Evolutionary conservation across 257 asterid species (phyloP), one percentile per base, ranked within the genome.

Genomic region (Jacaranda mimosifolia): DNA sequence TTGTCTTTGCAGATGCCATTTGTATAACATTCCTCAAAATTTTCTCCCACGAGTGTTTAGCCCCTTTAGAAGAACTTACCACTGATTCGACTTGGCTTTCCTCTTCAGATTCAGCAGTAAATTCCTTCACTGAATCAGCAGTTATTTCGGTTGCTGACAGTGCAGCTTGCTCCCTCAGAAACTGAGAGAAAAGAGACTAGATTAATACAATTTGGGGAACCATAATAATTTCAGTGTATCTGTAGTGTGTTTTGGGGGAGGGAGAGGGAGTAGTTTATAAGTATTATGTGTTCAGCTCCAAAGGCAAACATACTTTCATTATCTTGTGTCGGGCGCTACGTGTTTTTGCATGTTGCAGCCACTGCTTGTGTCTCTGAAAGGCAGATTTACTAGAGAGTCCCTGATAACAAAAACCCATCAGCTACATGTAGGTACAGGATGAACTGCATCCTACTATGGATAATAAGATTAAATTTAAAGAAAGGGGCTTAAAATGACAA

Each of bases 251-350:
- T 3, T 66, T 3, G 13, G 36, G 51, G 42, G 43, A 1, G 48
- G n/a, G 59, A 3, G 38, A 55, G 60, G 59, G 64, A 46, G 32
- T 5, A 60, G 12, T 35, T 53, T 59, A 7, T 48, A 36, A 49
- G 1, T 70, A 14, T 15, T 26, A 51, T 40, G 72, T n/a, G 75
- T 3, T 40, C 32, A 36, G 74, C 43, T 7, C 19, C 42, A 46
- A 62, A 76, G 26, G 56, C 63, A 9, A 53, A 72, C 83, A 26
- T 88, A 94, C 98, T 87, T 90, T 94, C 94, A 94, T 90, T 72
- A 94, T 94, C 86, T 94, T 94, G 91, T 94, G 97, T 4, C 96
- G 89, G 63, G 97, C 97, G 82, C 97, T 92, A 63, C 94, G 98
- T 52, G 98, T 94, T 87, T 94, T 94, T 72, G 98, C 98, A 85